A percentile compares a stretch with the other conserved stretches of the same genome.
Evolutionary conservation across 2,329 filamentous ascomycete species (phyloP).

Genomic region (Peltaster fructicola): DNA sequence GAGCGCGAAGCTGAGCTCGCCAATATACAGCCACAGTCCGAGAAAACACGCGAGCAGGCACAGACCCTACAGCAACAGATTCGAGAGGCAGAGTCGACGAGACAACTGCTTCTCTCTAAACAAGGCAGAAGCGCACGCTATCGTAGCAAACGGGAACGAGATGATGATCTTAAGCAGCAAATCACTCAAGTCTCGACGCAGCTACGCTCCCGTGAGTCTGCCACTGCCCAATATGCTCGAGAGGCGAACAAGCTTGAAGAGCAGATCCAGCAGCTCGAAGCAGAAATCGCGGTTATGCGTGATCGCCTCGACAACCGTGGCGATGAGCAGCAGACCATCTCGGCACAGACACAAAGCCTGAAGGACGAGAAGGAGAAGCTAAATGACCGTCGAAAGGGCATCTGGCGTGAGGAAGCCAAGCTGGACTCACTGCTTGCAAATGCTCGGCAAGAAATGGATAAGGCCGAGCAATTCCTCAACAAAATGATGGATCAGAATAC

Average conservation of each 20-base stretch:
- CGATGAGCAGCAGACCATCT: slow-evolving; percentile 52
- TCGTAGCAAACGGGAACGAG: slow-evolving; percentile 71
- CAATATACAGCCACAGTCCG: slow-evolving; percentile 60
- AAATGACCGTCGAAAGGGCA: slow-evolving; percentile 68
- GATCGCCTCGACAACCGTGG: slow-evolving; percentile 63
- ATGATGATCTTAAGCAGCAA: slow-evolving; percentile 63
- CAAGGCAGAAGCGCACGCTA: slow-evolving; percentile 80
- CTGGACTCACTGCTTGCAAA: slow-evolving; percentile 61
- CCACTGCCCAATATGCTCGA: slow-evolving; percentile 67
- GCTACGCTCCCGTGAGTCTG: slow-evolving; percentile 64
- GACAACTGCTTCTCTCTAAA: slow-evolving; percentile 73
- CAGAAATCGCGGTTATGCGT: slow-evolving; percentile 52
- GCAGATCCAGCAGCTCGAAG: slow-evolving; percentile 55
- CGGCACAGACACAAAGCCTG: slow-evolving; percentile 56
- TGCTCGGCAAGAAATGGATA: slow-evolving; percentile 57
- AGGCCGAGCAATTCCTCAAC: slow-evolving; percentile 59
- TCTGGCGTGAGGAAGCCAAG: slow-evolving; percentile 80
- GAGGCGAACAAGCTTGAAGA: slow-evolving; percentile 56
- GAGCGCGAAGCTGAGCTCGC: slow-evolving; percentile 60
- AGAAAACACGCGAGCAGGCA: slow-evolving; percentile 55
- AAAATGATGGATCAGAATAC: slow-evolving; percentile 83
- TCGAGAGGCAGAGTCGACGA: slow-evolving; percentile 55
- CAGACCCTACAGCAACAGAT: slow-evolving; percentile 51
- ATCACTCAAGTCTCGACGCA: slow-evolving; percentile 64
- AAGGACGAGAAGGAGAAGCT: slow-evolving; percentile 64